A percentile compares a stretch with the other conserved stretches of the same genome.
Evolutionary conservation across 2,329 filamentous ascomycete species (phyloP).

Genomic region (Epichloe gansuensis): DNA sequence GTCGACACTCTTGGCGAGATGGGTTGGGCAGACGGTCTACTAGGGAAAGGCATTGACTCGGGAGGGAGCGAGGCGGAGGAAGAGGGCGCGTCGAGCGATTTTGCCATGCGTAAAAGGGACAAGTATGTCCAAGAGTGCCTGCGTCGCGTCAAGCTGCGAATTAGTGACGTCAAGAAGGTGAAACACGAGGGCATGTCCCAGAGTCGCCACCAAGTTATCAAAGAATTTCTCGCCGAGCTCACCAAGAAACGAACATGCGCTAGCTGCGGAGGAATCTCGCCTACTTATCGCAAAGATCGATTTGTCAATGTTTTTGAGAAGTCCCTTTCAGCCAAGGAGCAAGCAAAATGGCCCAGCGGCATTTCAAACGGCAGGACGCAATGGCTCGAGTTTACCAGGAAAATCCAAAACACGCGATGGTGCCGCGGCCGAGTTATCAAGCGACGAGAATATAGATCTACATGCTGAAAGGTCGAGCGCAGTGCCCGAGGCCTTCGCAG

Average conservation of each 20-base stretch:
- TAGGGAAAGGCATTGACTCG: constrained; percentile 25
- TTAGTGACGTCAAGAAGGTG: constrained; percentile 39
- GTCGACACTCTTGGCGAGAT: constrained; percentile 41
- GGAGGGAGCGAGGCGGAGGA: constrained; percentile 50
- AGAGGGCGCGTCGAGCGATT: constrained; percentile 45
- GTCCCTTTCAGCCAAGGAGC: constrained; percentile 60
- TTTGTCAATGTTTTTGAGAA: constrained; percentile 92
- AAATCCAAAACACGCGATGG: constrained; percentile 20
- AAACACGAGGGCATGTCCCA: constrained; percentile 81
- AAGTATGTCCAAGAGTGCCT: constrained; percentile 65
- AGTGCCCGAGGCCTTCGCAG: background rate
- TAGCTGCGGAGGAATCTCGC: constrained; percentile 57
- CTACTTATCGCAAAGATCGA: constrained; percentile 76
- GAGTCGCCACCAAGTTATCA: constrained; percentile 62
- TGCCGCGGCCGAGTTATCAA: constrained; percentile 27
- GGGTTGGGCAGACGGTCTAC: constrained; percentile 23
- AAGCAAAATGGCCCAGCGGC: constrained; percentile 59
- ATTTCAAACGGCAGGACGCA: constrained; percentile 57
- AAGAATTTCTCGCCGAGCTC: constrained; percentile 69
- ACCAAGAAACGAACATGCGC: constrained; percentile 57
- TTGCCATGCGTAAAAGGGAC: constrained; percentile 38
- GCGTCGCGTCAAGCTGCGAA: constrained; percentile 40
- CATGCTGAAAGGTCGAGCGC: constrained; percentile 27
- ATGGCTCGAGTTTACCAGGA: constrained; percentile 34
- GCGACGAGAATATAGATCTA: constrained; percentile 30